Evolutionary conservation across 257 asterid species (phyloP), one percentile per base, ranked within the genome.

Genomic region (Schizonepeta tenuifolia): DNA sequence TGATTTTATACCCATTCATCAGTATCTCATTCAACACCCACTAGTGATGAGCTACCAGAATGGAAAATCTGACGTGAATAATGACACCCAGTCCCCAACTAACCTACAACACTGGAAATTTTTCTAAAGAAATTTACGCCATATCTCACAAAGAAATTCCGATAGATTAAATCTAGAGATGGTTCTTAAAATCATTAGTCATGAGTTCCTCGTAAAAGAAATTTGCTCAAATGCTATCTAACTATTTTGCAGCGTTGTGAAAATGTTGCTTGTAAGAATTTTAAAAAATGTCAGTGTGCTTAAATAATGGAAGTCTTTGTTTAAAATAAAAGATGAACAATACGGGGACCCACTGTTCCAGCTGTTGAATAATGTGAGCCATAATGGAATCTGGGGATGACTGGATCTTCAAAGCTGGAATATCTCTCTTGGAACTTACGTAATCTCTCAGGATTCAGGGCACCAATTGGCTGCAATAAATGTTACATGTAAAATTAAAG

Each of bases 311-410:
- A 47, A 65, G 20, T 41, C 59, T 67, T 60, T 66, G 54, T 58
- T 44, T 71, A 26, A 78, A 17, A 26, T 51, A 71, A 61, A 73
- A 12, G 26, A 65, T 70, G 47, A 75, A 31, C 47, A 73, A 66
- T 2, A 26, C 46, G 77, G 76, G 71, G 76, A 80, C 91, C 66
- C 87, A 94, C 99, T 66, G 92, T 87, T 88, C 98, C 99, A 75
- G 99, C 97, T 80, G 96, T 94, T 79, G 99, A 94, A 74, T 94
- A 94, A 85, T 94, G 99, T 69, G 99, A 94, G 69, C 99, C 99
- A 77, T 91, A 94, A 83, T 89, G 99, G 75, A 94, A 94, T 81
- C 92, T 91, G 60, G 99, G 99, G 76, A 94, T 94, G 83, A 88
- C 83, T 54, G 97, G 97, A 81, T 94, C 99, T 53, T 94, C 93